A percentile compares a stretch with the other conserved stretches of the same genome.
Conservation (phyloP, 225 moss, liverwort and hornwort species). For the Neckera pumila region DNA sequence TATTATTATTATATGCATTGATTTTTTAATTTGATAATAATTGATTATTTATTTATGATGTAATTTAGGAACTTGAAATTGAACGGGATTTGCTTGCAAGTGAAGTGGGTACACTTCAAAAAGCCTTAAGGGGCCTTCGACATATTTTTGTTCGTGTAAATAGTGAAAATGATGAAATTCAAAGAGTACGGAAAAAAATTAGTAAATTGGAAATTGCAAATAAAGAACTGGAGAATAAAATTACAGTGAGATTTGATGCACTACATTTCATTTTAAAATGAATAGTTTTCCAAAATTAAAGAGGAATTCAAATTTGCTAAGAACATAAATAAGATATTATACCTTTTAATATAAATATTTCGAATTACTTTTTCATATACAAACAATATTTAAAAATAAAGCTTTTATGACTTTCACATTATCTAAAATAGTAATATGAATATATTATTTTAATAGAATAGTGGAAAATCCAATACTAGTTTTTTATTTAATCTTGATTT, state of each 20-base stretch:
- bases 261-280: background rate
- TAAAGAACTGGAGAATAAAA: background rate
- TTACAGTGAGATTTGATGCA: background rate
- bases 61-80: conserved; percentile 25
- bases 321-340: background rate
- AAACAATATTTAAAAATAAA: background rate
- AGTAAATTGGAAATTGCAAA: background rate
- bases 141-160: background rate
- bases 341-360: background rate
- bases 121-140: background rate
- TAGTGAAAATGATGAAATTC: conserved; percentile 12
- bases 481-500: background rate
- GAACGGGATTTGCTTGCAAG: conserved; percentile 23
- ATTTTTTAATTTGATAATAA: no score
- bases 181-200: background rate
- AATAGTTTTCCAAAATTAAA: background rate
- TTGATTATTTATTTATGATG: background rate
- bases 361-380: background rate
- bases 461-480: rapidly evolving
- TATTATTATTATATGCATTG: no score
- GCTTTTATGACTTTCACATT: rapidly evolving
- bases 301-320: no score
- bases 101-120: conserved; percentile 20
- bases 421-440: background rate
- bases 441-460: background rate